These are phyloP conservation scores for Penicillium pulvis DNA, from an alignment of 495 filamentous ascomycete genomes.

Conservation along the genomic window DNA sequence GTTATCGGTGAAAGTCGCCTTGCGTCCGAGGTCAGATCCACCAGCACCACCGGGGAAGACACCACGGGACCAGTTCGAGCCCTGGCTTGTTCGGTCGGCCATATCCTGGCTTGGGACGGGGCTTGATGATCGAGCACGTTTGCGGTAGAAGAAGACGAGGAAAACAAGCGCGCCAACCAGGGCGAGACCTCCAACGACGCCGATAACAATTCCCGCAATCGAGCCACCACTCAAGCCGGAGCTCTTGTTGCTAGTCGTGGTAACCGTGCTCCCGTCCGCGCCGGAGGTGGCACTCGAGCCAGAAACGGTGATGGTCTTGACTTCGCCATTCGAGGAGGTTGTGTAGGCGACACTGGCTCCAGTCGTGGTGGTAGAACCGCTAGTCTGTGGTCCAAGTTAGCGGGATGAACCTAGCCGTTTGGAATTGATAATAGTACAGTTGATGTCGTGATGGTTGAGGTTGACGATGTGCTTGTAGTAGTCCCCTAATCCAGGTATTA, in stretches of 20 bases:
- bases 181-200: conserved; percentile 48
- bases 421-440: conserved; percentile 18
- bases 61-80: conserved; percentile 45
- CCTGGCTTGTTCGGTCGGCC: conserved; percentile 47
- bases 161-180: conserved; percentile 40
- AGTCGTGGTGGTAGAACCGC: conserved; percentile 37
- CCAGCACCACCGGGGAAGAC: conserved; percentile 42
- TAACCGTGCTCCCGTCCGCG: conserved; percentile 12
- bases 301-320: conserved; percentile 55
- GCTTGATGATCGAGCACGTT: conserved; percentile 35
- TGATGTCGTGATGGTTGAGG: conserved; percentile 1
- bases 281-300: conserved; percentile 38
- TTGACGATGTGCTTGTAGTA: conserved; percentile 14
- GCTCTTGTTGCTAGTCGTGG: conserved; percentile 17
- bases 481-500: conserved; percentile 29
- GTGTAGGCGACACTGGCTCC: conserved; percentile 37
- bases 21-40: conserved; percentile 19
- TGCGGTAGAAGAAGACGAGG: conserved; percentile 46
- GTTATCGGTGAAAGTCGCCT: conserved; percentile 45
- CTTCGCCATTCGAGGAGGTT: conserved; percentile 47
- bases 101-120: conserved; percentile 40
- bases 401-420: background rate
- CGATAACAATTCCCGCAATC: conserved; percentile 53
- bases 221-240: conserved; percentile 38
- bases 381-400: conserved; percentile 25